phyloP scores from a whole-genome alignment of 192 early-diverging fungal species.

The Backusella morwellensis region DNA sequence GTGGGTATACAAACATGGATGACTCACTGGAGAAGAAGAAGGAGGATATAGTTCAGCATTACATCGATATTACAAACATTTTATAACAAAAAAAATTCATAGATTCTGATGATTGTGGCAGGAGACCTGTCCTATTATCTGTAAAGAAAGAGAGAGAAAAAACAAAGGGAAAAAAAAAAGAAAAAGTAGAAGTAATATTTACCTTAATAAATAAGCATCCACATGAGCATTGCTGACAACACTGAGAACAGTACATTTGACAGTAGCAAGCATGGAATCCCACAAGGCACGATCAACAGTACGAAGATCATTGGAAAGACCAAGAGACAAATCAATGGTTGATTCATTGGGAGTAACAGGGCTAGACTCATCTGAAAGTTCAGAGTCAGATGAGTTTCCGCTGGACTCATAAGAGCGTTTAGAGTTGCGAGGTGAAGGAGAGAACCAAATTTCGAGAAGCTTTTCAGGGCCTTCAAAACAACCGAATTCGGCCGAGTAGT shows the following conservation, averaged over 20 bases:
- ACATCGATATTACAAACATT: neutral
- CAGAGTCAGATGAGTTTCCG: conserved; percentile 14
- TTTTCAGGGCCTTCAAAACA: conserved; percentile 98
- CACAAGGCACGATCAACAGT: conserved; percentile 74
- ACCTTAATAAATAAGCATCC: conserved; percentile 91
- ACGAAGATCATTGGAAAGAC: conserved; percentile 39
- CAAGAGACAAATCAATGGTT: conserved; percentile 8
- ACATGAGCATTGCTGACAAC: conserved; percentile 75
- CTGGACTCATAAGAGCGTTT: neutral
- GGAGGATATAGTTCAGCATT: neutral
- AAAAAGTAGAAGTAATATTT: neutral
- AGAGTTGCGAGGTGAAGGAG: conserved; percentile 34
- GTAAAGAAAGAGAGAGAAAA: neutral
- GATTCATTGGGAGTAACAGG: conserved; percentile 16
- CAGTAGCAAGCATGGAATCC: conserved; percentile 92
- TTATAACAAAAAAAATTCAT: neutral
- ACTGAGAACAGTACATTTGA: conserved; percentile 90
- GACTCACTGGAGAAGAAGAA: conserved; percentile 67
- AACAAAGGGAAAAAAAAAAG: conserved; percentile 5
- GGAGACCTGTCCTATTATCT: neutral
- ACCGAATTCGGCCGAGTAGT: conserved; percentile 38
- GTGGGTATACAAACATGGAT: conserved; percentile 95
- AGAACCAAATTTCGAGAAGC: conserved; percentile 96
- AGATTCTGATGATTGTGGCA: neutral
- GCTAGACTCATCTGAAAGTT: conserved; percentile 24